Evolutionary conservation across 805 yeast species (phyloP).

Genomic region (Starmerella potacharoeniae): DNA sequence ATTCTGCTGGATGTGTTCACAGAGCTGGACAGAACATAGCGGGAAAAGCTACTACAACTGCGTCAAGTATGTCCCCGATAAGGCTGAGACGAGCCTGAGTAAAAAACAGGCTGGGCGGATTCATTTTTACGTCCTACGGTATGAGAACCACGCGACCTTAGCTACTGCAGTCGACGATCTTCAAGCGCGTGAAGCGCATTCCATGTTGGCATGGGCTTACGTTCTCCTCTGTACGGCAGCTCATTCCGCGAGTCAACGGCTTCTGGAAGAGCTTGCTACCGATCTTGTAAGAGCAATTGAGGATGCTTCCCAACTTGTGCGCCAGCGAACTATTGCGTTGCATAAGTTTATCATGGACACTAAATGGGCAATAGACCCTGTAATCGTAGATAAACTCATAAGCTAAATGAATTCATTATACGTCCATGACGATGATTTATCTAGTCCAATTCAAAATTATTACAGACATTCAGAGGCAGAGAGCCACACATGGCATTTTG

Average conservation of each 20-base stretch:
- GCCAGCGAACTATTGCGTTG: constrained; percentile 29
- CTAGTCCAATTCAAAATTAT: background rate
- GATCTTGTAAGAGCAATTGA: constrained; percentile 57
- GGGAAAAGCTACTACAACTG: constrained; percentile 51
- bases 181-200: constrained; percentile 45
- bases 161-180: background rate
- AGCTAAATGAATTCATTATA: background rate
- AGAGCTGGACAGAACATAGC: constrained; percentile 63
- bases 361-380: constrained; percentile 9
- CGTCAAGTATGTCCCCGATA: constrained; percentile 25
- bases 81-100: background rate
- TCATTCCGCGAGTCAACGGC: constrained; percentile 38
- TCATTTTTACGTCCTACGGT: constrained; percentile 5
- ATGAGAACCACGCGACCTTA: constrained; percentile 11
- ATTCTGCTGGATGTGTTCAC: constrained; percentile 89
- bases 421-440: background rate
- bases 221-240: constrained; percentile 62
- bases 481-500: no score
- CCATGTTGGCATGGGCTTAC: constrained; percentile 81
- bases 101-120: constrained; percentile 9
- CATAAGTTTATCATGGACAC: constrained; percentile 25
- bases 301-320: constrained; percentile 38
- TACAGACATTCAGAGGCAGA: no score
- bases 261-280: constrained; percentile 63
- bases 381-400: background rate